Evolutionary conservation across 148 eudicot genomes (phyloP), one percentile per base, ranked within the genome.

Genomic region (Bassia scoparia): DNA sequence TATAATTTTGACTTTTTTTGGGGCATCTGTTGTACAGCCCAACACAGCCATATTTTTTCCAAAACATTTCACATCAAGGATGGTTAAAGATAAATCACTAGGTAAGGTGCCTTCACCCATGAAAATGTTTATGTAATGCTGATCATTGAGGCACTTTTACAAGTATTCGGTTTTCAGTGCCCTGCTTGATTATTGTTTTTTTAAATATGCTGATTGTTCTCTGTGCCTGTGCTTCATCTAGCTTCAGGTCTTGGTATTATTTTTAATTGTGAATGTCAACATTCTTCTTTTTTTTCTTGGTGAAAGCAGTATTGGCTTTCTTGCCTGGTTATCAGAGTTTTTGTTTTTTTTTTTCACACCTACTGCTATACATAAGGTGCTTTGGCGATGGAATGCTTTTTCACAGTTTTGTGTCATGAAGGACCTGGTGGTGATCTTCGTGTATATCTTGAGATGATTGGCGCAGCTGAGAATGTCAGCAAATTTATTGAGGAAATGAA

Each of bases 1-100:
- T 52, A 41, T 38, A 2, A 8, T 65, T 52, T 54, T 71, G 64
- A 10, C 34, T 63, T 35, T 61, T 33, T 41, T 69, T 15, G 53
- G 46, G 61, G 29, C 68, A 15, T 41, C 55, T 74, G 53, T 61
- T 27, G 4, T 79, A 10, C 85, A 93, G 98, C 86, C 80, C 14
- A 46, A 85, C 75, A 87, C 97, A 34, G 97, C 88, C 64, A 70
- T 93, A n/a, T n/a, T n/a, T 61, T 93, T 93, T 77, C 98, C 98
- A 27, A 4, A 38, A 29, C 79, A 88, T 0, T 93, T 85, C 77
- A 54, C 50, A 46, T 84, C 65, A 86, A 69, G 15, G 81, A 50
- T 83, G 71, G 71, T 7, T 21, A 20, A 34, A 33, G 95, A 93
- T 76, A 76, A 81, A 44, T 81, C 94, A 41, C 70, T 93, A 76